phyloP scores from a whole-genome alignment of 176 grass and related monocot species.

The Oryza longistaminata region DNA sequence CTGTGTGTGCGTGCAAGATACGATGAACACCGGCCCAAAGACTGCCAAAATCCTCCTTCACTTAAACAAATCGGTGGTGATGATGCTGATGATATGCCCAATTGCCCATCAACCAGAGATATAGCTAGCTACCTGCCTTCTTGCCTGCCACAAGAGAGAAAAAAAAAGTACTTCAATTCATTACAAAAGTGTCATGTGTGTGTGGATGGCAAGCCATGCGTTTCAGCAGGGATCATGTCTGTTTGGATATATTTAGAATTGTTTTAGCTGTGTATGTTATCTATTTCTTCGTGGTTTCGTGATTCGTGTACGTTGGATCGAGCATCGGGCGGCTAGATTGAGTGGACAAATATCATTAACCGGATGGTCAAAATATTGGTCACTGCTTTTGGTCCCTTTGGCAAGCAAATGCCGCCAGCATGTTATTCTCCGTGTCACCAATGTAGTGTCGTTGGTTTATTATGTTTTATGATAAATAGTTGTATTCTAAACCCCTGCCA shows the following conservation, averaged over 20 bases:
- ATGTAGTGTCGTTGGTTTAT: no score
- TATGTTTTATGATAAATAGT: no score
- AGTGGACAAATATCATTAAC: neutral
- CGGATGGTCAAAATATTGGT: neutral
- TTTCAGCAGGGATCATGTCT: neutral
- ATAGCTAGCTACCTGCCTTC: neutral
- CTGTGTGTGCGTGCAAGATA: neutral
- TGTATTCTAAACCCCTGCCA: no score
- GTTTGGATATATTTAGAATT: neutral
- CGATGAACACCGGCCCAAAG: neutral
- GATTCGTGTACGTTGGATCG: neutral
- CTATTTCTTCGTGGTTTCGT: neutral
- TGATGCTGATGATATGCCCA: neutral
- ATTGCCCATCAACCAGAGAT: neutral
- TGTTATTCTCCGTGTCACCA: no score
- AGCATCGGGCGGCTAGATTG: neutral
- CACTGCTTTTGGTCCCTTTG: no score
- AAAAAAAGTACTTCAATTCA: neutral
- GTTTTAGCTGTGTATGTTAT: neutral
- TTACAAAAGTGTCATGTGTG: neutral
- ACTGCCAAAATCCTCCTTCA: neutral
- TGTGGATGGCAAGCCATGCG: neutral
- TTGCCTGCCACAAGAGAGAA: neutral
- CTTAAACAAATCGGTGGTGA: neutral
- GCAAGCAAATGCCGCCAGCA: no score